Conservation (phyloP, 495 filamentous ascomycete genomes). For the Neurospora sp. region DNA sequence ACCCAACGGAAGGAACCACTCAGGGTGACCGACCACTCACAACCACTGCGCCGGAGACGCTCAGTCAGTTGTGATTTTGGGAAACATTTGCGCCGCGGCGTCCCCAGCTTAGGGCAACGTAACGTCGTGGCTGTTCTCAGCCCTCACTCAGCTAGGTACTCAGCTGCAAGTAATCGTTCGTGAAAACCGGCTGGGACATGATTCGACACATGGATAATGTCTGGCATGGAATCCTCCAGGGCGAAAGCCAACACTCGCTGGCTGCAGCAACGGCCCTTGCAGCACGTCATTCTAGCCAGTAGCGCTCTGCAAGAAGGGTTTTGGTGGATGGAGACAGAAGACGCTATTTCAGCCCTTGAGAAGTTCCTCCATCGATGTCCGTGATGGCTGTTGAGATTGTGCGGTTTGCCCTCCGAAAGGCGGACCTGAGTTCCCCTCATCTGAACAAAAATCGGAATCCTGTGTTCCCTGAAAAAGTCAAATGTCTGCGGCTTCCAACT, state of each 20-base stretch:
- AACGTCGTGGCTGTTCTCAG: background rate
- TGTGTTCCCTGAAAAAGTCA: background rate
- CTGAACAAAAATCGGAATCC: background rate
- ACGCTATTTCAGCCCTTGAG: background rate
- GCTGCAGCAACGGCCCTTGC: background rate
- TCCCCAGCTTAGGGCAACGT: background rate
- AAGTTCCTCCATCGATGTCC: background rate
- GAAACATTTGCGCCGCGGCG: background rate
- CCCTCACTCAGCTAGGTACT: background rate
- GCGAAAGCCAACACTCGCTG: background rate
- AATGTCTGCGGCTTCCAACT: background rate
- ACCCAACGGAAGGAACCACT: background rate
- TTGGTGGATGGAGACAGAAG: background rate
- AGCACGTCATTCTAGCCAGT: background rate
- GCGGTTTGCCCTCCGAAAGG: background rate
- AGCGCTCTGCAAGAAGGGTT: background rate
- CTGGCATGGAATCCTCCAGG: background rate
- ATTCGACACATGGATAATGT: background rate
- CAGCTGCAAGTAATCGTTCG: background rate
- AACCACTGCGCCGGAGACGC: background rate
- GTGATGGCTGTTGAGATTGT: background rate
- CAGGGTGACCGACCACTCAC: slow-evolving; percentile 2
- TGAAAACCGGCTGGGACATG: background rate
- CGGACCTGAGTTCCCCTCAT: background rate
- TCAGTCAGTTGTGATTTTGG: background rate